These are phyloP conservation scores for Teratosphaeriaceae sp. DNA, from an alignment of 2,329 filamentous ascomycete species.

Conservation along the genomic window DNA sequence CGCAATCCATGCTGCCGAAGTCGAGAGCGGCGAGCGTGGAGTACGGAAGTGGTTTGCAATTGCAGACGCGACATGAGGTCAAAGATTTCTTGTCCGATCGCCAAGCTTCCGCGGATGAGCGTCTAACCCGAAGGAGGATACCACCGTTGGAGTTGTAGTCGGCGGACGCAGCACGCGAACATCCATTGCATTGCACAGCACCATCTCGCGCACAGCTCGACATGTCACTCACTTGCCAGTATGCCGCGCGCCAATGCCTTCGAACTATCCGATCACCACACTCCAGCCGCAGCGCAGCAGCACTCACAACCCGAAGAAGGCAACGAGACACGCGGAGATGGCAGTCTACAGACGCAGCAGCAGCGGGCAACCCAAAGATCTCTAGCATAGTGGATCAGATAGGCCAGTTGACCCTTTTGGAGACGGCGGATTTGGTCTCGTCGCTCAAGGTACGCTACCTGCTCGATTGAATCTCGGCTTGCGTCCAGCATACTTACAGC, in stretches of 20 bases:
- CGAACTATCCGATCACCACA: slow-evolving; percentile 26
- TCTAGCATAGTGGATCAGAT: slow-evolving; percentile 95
- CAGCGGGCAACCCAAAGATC: slow-evolving; percentile 77
- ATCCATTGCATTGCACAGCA: neutral
- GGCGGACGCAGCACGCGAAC: slow-evolving; percentile 1
- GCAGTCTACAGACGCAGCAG: slow-evolving; percentile 71
- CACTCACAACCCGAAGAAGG: slow-evolving; percentile 15
- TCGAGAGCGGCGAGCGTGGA: neutral
- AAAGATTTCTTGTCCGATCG: slow-evolving; percentile 8
- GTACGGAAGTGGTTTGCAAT: neutral
- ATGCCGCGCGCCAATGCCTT: slow-evolving; percentile 39
- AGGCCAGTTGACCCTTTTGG: slow-evolving; percentile 92
- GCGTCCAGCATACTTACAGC: neutral
- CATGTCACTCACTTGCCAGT: slow-evolving; percentile 41
- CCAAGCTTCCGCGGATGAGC: neutral
- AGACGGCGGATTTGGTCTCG: slow-evolving; percentile 93
- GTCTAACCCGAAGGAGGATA: slow-evolving; percentile 1
- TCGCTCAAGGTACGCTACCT: slow-evolving; percentile 90
- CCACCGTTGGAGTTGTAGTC: neutral
- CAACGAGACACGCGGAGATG: slow-evolving; percentile 58
- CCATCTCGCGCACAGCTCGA: neutral
- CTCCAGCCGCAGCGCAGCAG: slow-evolving; percentile 21
- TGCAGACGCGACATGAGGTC: neutral
- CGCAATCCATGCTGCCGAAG: slow-evolving; percentile 21
- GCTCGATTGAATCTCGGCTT: neutral